phyloP scores from a whole-genome alignment of 805 yeast species.

The Metschnikowia proteae region DNA sequence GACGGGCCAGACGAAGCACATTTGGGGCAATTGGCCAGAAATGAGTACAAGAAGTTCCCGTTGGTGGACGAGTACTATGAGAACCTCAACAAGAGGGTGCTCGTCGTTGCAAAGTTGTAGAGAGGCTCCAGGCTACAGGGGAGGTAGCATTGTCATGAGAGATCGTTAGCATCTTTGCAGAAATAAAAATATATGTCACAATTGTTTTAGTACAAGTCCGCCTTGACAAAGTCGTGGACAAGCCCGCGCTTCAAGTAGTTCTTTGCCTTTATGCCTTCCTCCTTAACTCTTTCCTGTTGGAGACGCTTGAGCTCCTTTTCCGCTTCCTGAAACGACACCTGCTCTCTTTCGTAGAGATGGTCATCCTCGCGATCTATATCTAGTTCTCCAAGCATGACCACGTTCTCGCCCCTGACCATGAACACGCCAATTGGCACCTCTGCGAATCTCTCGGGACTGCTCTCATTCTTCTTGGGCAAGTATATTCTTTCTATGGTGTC shows the following conservation, averaged over 20 bases:
- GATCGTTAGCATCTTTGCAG: constrained; percentile 14
- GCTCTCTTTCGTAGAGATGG: constrained; percentile 53
- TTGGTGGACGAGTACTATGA: constrained; percentile 35
- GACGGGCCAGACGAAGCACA: constrained; percentile 73
- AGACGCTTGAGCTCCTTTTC: constrained; percentile 37
- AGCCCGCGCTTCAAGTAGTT: constrained; percentile 51
- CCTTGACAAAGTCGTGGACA: constrained; percentile 52
- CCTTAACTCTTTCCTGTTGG: constrained; percentile 32
- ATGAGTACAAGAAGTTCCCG: constrained; percentile 37
- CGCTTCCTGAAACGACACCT: constrained; percentile 62
- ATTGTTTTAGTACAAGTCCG: constrained; percentile 47
- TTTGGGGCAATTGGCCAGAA: constrained; percentile 51
- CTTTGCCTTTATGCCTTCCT: constrained; percentile 46
- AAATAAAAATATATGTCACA: constrained; percentile 10
- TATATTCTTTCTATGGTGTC: constrained; percentile 86
- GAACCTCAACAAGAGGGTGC: constrained; percentile 17
- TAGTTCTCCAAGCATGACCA: constrained; percentile 88
- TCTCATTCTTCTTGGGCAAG: constrained; percentile 40
- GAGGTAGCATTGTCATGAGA: not conserved
- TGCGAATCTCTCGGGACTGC: constrained; percentile 51
- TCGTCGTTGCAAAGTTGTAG: constrained; percentile 27
- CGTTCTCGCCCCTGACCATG: constrained; percentile 93
- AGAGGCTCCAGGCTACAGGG: not conserved
- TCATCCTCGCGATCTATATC: constrained; percentile 83
- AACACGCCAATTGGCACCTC: constrained; percentile 77